Evolutionary conservation across 2,329 filamentous ascomycete genomes (phyloP), one percentile per base, ranked within the genome.

Genomic region (Neoscytalidium dimidiatum): DNA sequence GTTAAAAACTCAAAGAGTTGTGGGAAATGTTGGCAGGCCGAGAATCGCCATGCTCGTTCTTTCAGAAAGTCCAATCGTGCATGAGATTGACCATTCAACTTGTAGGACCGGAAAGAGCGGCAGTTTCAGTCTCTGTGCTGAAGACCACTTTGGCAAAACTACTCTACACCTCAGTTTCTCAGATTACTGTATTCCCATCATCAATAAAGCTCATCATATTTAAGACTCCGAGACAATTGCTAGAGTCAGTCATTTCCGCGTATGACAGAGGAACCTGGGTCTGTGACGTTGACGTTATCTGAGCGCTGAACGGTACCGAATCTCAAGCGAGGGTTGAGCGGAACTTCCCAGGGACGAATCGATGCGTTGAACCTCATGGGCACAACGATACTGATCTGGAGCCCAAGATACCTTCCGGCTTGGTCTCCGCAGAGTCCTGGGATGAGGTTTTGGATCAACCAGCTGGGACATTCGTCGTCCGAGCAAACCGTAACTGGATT

Each of bases 401-500:
- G 41, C 7, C 13, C 21, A 23, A 33, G 52, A 35, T 28, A 38
- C 52, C 4, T 35, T 11, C 28, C 9, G 14, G 4, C 35, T 33
- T 61, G 21, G 14, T 48, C 3, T 48, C 44, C 3, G 44, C 44
- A 11, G 44, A 48, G 19, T 48, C 7, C 9, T 48, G 44, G 44
- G 44, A 48, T 13, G 44, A 48, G 19, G 26, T 48, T 11, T 26
- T 49, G 46, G 46, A 49, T n/a, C 46, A 17, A 4, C 41, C 28
- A 13, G 8, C n/a, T 4, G 38, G 23, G n/a, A 21, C 23, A 1
- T 52, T 63, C 35, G 33, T 63, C 9, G 41, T 63, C 41, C 43
- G 61, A 3, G 41, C 61, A 7, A 51, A 51, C n/a, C 28, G 26
- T 5, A 52, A 63, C 44, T 63, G 61, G 61, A 29, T 41, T 17